Evolutionary conservation across 768 basidiomycete genomes (phyloP).

Genomic region (Termitomyces eurrhizus): DNA sequence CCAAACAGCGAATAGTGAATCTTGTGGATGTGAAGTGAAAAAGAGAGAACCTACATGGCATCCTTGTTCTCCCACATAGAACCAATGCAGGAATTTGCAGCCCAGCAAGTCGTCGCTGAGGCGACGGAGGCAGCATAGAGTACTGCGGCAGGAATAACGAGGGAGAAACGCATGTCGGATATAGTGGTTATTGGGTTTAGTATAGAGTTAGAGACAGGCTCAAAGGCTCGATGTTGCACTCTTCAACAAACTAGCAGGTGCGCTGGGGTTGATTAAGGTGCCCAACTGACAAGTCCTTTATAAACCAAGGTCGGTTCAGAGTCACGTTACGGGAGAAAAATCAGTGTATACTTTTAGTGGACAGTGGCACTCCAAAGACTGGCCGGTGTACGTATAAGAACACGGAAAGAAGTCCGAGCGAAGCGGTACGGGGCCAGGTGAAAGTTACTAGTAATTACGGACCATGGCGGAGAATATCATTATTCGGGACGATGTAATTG

Average conservation of each 20-base stretch:
- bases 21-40: neutral
- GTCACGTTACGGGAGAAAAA: neutral
- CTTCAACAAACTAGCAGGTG: neutral
- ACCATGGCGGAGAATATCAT: neutral
- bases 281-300: neutral
- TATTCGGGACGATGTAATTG: neutral
- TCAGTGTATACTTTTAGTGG: neutral
- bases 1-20: neutral
- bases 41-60: neutral
- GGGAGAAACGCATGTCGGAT: neutral
- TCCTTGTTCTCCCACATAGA: neutral
- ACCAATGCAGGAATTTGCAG: neutral
- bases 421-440: neutral
- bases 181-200: neutral
- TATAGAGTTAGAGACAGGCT: neutral
- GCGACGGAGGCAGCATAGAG: neutral
- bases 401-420: neutral
- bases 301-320: neutral
- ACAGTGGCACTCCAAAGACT: neutral
- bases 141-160: neutral
- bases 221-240: neutral
- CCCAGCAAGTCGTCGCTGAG: neutral
- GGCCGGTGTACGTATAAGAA: neutral
- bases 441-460: neutral
- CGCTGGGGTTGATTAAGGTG: too few species aligned